Percentiles rank a stretch among this genome's conserved stretches.
Conservation (phyloP, 208 protist genomes). For the Acanthamoeba polyphaga region DNA sequence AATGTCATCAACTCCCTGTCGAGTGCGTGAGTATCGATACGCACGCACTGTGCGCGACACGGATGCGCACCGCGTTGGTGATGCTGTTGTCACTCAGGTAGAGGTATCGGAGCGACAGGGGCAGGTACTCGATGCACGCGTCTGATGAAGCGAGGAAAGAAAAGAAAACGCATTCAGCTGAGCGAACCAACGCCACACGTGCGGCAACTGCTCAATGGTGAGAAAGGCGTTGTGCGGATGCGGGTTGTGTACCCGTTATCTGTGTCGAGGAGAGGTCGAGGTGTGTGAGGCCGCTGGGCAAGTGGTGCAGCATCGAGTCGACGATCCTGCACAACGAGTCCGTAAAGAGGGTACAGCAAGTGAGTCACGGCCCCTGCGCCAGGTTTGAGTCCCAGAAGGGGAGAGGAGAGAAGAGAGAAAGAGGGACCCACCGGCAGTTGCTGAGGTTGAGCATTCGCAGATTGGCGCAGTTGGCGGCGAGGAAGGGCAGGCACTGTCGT, state of each 20-base stretch:
- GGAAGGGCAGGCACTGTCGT: neutral
- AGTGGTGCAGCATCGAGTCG: conserved; percentile 13
- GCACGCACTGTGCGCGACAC: neutral
- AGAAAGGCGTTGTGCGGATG: neutral
- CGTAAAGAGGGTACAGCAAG: neutral
- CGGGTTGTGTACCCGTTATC: conserved; percentile 16
- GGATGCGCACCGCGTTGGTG: conserved; percentile 16
- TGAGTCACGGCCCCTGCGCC: neutral
- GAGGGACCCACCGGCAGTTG: neutral
- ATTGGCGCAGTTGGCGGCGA: conserved; percentile 37
- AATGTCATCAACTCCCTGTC: conserved; percentile 24
- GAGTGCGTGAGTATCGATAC: neutral
- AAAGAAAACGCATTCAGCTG: neutral
- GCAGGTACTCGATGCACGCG: conserved; percentile 46
- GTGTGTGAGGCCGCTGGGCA: neutral
- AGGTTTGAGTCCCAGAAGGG: neutral
- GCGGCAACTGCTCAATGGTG: too few species aligned
- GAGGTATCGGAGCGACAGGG: conserved; percentile 15
- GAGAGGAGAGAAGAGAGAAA: neutral
- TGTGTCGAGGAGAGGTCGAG: conserved; percentile 12
- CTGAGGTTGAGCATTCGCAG: conserved; percentile 37
- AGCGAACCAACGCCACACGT: too few species aligned
- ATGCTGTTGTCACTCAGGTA: conserved; percentile 37
- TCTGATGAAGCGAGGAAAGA: neutral
- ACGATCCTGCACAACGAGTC: neutral